Conservation (phyloP, 495 filamentous ascomycete species). For the Pseudomonodictys pantanalensis region DNA sequence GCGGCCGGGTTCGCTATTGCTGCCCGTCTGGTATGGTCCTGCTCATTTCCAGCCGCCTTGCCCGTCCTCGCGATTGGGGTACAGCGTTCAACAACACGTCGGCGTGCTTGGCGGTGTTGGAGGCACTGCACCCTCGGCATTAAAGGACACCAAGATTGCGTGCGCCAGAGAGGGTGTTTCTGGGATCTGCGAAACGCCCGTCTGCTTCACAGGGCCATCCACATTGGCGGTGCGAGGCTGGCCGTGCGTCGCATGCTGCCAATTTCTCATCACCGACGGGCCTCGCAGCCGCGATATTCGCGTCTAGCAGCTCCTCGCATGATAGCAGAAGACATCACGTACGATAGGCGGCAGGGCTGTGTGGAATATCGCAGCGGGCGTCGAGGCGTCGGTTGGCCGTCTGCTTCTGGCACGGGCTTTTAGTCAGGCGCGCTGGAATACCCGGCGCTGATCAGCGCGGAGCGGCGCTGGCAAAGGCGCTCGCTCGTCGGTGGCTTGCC, state of each 20-base stretch:
- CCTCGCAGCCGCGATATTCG: no score
- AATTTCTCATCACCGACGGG: no score
- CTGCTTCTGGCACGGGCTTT: slow-evolving; percentile 30
- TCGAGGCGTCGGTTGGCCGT: background rate
- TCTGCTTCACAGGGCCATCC: slow-evolving; percentile 21
- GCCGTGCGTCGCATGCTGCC: background rate
- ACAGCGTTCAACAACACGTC: slow-evolving; percentile 16
- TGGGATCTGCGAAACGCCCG: slow-evolving; percentile 28
- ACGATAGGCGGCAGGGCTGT: background rate
- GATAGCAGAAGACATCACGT: no score
- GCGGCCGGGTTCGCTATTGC: slow-evolving; percentile 13
- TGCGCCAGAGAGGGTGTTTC: slow-evolving; percentile 6
- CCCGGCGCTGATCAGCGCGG: slow-evolving; percentile 34
- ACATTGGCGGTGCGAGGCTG: background rate
- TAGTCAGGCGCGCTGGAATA: slow-evolving; percentile 18
- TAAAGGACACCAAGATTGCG: slow-evolving; percentile 13
- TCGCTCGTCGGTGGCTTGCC: background rate
- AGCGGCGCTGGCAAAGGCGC: slow-evolving; percentile 17
- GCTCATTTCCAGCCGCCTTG: slow-evolving; percentile 22
- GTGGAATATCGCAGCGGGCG: background rate
- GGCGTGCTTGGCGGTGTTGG: slow-evolving; percentile 22
- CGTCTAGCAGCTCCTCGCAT: no score
- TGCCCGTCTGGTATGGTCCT: slow-evolving; percentile 12
- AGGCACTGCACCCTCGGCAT: slow-evolving; percentile 18
- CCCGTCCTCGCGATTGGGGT: slow-evolving; percentile 8